phyloP scores from a whole-genome alignment of 1,139 yeast species.

The Wickerhamomyces sp. region DNA sequence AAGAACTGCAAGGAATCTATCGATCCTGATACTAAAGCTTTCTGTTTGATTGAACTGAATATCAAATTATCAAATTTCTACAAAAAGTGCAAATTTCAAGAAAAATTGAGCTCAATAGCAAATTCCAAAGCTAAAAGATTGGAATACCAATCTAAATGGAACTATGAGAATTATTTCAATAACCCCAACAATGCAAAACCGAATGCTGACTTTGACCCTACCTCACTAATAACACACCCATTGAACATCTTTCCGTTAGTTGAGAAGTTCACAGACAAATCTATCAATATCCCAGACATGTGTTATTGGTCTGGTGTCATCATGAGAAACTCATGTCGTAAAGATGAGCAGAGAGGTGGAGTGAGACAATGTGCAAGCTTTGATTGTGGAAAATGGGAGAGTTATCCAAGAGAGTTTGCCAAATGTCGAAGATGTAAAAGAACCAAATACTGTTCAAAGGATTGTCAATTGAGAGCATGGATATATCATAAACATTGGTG shows the following conservation, averaged over 20 bases:
- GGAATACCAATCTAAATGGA: slow-evolving; percentile 38
- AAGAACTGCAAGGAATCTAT: slow-evolving; percentile 3
- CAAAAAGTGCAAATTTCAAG: slow-evolving; percentile 7
- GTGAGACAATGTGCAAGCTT: slow-evolving; percentile 93
- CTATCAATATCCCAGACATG: slow-evolving; percentile 64
- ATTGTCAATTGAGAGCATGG: slow-evolving; percentile 93
- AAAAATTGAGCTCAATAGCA: slow-evolving; percentile 16
- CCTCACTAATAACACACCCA: slow-evolving; percentile 20
- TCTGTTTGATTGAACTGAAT: slow-evolving; percentile 16
- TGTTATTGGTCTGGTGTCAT: slow-evolving; percentile 97
- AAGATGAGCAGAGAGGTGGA: slow-evolving; percentile 83
- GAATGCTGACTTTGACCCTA: slow-evolving; percentile 22
- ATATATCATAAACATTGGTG: slow-evolving; percentile 94
- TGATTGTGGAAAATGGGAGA: slow-evolving; percentile 96
- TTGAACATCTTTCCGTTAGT: slow-evolving; percentile 84
- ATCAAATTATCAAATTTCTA: slow-evolving; percentile 17
- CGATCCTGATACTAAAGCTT: slow-evolving; percentile 12
- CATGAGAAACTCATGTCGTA: slow-evolving; percentile 90
- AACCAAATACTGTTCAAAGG: slow-evolving; percentile 90
- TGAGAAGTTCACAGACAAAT: slow-evolving; percentile 79
- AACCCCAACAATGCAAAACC: slow-evolving; percentile 4
- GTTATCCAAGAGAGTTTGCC: slow-evolving; percentile 83
- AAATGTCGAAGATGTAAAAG: slow-evolving; percentile 92
- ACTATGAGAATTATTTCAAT: slow-evolving; percentile 55
- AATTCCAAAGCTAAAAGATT: slow-evolving; percentile 12